Conservation (phyloP, 1,139 yeast species). For the Candida tropicalis region DNA sequence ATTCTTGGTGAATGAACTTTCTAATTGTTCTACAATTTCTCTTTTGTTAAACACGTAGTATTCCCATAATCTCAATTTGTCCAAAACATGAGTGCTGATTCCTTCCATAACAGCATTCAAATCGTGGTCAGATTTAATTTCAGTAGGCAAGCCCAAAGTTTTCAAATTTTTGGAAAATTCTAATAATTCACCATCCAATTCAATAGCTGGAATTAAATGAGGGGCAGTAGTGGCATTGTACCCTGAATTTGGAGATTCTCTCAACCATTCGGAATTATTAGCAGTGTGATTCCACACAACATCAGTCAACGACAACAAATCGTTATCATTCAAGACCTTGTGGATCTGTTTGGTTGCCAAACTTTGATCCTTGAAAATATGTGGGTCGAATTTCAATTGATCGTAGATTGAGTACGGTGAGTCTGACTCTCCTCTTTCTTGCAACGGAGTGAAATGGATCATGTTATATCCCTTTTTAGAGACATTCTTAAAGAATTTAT, state of each 20-base stretch:
- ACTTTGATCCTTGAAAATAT: conserved; percentile 51
- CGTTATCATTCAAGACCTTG: conserved; percentile 55
- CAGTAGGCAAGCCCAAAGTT: conserved; percentile 61
- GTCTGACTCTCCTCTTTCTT: conserved; percentile 82
- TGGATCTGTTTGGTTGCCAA: conserved; percentile 30
- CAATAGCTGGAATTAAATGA: conserved; percentile 81
- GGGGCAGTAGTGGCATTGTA: conserved; percentile 88
- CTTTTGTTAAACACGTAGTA: conserved; percentile 71
- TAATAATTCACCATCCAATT: conserved; percentile 68
- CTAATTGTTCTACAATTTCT: conserved; percentile 33
- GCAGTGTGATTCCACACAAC: conserved; percentile 96
- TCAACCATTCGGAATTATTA: conserved; percentile 81
- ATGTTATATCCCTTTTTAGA: conserved; percentile 83
- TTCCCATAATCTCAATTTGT: conserved; percentile 78
- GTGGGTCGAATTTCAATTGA: conserved; percentile 76
- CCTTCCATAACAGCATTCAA: conserved; percentile 65
- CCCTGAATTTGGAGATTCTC: conserved; percentile 87
- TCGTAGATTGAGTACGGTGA: conserved; percentile 93
- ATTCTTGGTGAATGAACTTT: conserved; percentile 41
- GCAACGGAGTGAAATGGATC: conserved; percentile 95
- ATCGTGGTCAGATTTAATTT: conserved; percentile 52
- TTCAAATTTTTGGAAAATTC: conserved; percentile 61
- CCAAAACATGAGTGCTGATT: conserved; percentile 65
- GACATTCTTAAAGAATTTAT: conserved; percentile 59
- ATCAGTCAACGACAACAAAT: conserved; percentile 80